phyloP scores from a whole-genome alignment of 192 early-diverging fungal genomes.

The Allomyces macrogynus region DNA sequence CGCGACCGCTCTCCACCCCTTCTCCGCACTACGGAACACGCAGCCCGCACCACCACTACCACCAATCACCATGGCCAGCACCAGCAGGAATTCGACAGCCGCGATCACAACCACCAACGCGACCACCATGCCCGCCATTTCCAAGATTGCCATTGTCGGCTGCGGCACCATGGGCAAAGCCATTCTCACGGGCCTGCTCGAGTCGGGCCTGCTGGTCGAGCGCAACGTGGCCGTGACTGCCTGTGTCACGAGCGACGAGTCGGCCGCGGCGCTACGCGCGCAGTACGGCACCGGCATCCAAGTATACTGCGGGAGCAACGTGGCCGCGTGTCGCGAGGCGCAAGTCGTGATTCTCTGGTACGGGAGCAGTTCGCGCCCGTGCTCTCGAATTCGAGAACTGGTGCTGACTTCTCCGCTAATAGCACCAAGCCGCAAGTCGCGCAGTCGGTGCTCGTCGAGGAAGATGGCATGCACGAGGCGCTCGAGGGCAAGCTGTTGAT shows the following conservation, averaged over 20 bases:
- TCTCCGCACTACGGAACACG: too few species aligned
- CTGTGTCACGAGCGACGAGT: constrained; percentile 20
- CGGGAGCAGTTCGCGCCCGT: too few species aligned
- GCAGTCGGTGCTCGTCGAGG: constrained; percentile 16
- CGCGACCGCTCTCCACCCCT: too few species aligned
- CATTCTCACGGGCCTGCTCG: constrained; percentile 24
- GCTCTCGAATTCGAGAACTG: background rate
- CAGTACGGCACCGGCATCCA: constrained; percentile 7
- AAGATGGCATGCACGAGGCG: constrained; percentile 18
- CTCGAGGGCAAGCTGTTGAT: constrained; percentile 21
- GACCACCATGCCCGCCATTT: background rate
- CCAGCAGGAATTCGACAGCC: background rate
- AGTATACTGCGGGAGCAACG: constrained; percentile 15
- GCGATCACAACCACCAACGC: background rate
- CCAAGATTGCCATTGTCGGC: constrained; percentile 13
- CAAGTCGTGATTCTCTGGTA: constrained; percentile 25
- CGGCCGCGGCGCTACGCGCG: constrained; percentile 9
- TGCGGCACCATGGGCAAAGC: constrained; percentile 34
- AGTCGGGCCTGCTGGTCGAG: constrained; percentile 5
- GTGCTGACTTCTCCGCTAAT: background rate
- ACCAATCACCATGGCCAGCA: too few species aligned
- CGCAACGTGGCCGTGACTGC: constrained; percentile 16
- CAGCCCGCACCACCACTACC: too few species aligned
- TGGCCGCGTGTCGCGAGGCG: constrained; percentile 15
- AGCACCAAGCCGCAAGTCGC: constrained; percentile 31